These are phyloP conservation scores for Salisapilia sapeloensis DNA, from an alignment of 352 stramenopile genomes.

Conservation along the genomic window DNA sequence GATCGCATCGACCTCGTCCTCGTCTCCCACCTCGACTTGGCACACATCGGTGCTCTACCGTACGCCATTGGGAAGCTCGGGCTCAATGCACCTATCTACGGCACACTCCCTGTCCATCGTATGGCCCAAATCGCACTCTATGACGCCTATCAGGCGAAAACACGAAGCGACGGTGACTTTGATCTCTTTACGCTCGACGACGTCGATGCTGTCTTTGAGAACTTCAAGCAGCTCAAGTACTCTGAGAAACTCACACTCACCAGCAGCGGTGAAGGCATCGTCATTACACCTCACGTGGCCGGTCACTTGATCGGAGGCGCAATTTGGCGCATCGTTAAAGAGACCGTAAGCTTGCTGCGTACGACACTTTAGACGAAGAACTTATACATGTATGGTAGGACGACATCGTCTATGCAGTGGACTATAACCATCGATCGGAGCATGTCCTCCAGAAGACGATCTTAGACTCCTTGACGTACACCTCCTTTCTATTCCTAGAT, in stretches of 20 bases:
- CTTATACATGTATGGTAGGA: constrained; percentile 19
- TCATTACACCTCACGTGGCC: constrained; percentile 88
- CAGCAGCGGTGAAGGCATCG: constrained; percentile 71
- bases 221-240: constrained; percentile 91
- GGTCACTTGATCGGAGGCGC: constrained; percentile 90
- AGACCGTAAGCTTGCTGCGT: constrained; percentile 41
- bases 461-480: constrained; percentile 83
- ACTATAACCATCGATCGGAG: constrained; percentile 92
- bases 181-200: constrained; percentile 86
- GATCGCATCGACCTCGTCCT: constrained; percentile 80
- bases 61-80: constrained; percentile 80
- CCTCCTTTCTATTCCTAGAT: neutral
- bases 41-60: constrained; percentile 80
- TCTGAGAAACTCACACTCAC: constrained; percentile 84
- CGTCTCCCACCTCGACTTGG: constrained; percentile 80
- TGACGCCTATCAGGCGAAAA: constrained; percentile 87
- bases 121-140: constrained; percentile 96
- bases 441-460: constrained; percentile 89
- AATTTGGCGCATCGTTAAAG: constrained; percentile 89
- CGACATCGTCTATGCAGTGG: constrained; percentile 85
- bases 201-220: constrained; percentile 86
- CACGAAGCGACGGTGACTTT: constrained; percentile 83
- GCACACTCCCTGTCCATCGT: constrained; percentile 89
- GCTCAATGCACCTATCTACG: constrained; percentile 81
- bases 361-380: constrained; percentile 1